These are phyloP conservation scores for Pholiota molesta DNA, from an alignment of 768 basidiomycete genomes.

Conservation along the genomic window DNA sequence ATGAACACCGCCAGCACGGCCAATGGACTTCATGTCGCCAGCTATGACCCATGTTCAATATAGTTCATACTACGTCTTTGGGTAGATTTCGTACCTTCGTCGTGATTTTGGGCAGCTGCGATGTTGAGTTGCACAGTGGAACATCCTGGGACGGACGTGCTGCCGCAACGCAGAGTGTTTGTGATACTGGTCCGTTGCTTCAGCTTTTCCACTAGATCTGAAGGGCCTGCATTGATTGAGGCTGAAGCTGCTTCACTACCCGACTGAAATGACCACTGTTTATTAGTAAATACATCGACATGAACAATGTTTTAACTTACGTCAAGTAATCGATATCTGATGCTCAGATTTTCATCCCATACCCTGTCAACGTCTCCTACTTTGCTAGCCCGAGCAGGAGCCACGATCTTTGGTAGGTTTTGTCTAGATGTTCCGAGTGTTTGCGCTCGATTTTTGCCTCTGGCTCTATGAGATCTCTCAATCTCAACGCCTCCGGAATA, in stretches of 20 bases:
- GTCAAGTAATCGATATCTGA: neutral
- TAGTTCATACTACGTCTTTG: neutral
- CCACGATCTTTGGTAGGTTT: neutral
- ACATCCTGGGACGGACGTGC: neutral
- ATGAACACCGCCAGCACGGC: neutral
- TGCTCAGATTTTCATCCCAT: neutral
- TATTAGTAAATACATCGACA: too few relatives aligned
- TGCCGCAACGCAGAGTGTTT: neutral
- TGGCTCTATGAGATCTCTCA: neutral
- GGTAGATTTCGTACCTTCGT: neutral
- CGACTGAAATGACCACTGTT: neutral
- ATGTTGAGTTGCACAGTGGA: neutral
- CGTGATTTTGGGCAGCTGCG: neutral
- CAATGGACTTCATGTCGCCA: neutral
- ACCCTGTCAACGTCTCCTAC: neutral
- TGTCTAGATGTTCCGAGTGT: neutral
- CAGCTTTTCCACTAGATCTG: neutral
- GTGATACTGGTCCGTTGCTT: neutral
- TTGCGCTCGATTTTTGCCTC: neutral
- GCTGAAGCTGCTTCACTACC: neutral
- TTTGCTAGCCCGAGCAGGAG: neutral
- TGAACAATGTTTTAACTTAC: too few relatives aligned
- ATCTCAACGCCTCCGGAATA: neutral
- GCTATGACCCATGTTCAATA: too few relatives aligned
- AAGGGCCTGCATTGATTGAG: neutral